phyloP scores from a whole-genome alignment of 495 filamentous ascomycete genomes.

The Aspergillus bertholletiae region DNA sequence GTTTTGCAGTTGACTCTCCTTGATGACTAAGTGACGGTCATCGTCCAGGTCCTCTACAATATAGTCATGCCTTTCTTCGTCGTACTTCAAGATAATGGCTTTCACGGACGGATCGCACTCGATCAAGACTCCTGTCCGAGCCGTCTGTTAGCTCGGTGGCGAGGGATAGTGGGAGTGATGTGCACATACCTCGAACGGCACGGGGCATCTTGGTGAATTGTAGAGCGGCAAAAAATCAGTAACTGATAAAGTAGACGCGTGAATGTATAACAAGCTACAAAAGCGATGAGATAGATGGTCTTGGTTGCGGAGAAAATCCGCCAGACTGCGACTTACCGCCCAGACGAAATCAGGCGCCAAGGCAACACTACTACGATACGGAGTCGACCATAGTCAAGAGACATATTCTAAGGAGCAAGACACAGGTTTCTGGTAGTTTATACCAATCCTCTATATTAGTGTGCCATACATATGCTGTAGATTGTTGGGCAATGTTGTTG shows the following conservation, averaged over 20 bases:
- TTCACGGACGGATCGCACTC: conserved; percentile 78
- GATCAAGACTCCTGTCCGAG: conserved; percentile 61
- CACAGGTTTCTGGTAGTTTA: too few species aligned
- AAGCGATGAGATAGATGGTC: not conserved
- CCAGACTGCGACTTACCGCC: not conserved
- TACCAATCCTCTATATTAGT: too few species aligned
- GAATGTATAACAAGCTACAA: not conserved
- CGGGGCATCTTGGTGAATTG: conserved; percentile 37
- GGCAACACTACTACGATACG: too few species aligned
- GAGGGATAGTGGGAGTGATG: not conserved
- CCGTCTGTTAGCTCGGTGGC: not conserved
- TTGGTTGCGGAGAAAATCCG: not conserved
- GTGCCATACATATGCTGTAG: too few species aligned
- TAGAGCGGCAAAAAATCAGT: not conserved
- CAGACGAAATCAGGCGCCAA: conserved; percentile 4
- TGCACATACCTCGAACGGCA: conserved; percentile 40
- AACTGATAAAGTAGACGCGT: not conserved
- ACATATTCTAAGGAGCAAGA: too few species aligned
- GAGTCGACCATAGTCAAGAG: too few species aligned
- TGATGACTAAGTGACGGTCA: conserved; percentile 63
- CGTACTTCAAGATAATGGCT: conserved; percentile 71
- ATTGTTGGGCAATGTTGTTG: too few species aligned
- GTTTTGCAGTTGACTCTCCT: conserved; percentile 61
- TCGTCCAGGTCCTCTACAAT: conserved; percentile 77
- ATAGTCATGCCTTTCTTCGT: conserved; percentile 63